Base-by-base conservation (phyloP, 1,284 basidiomycete species). In the Singerocomus inundabilis region DNA sequence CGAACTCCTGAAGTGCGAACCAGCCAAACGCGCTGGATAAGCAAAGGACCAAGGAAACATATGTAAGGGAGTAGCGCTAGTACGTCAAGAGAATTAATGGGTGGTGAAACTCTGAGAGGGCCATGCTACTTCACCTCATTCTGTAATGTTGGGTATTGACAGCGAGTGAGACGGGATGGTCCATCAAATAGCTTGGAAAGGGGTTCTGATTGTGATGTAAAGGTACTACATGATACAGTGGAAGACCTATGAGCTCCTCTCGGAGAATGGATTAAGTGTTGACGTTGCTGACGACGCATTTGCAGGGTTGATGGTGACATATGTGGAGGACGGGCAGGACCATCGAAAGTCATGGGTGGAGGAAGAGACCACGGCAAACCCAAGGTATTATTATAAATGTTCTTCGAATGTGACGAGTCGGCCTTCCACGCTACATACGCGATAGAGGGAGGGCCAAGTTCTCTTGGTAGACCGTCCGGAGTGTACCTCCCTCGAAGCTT, bases 291-390 rank as follows among this genome's bases (percentile, higher is more conserved):
- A 39, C 55, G 64, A 16, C 39, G 53, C 21, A 31, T 49, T 46
- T 45, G 35, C 28, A 64, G 57, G 7, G 61, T 56, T 8, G 59
- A 53, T 1, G 59, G 32, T 15, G 59, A 55, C 38, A 65, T 60
- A 24, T 68, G 67, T 37, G 60, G 61, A 10, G 73, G 72, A 30
- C 69, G 62, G 9, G 76, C 72, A 3, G 76, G 76, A 7, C 76
- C 76, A 33, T 77, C 76, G 46, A 78, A 76, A 9, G 72, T 57
- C 32, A 73, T 58, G 16, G 76, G 72, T 39, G 72, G 57, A 34
- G 76, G 74, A 32, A 76, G 70, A 42, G 59, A 54, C 60, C 61
- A 48, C 38, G 64, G 49, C 46, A 52, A 35, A n/a, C 39, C 54
- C 1, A 56, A 25, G 16, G 47, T 44, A 9, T 47, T 48, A 5